Evolutionary conservation across 2,329 filamentous ascomycete species (phyloP), one percentile per base, ranked within the genome.

Genomic region (Aspergillus phoenicis): DNA sequence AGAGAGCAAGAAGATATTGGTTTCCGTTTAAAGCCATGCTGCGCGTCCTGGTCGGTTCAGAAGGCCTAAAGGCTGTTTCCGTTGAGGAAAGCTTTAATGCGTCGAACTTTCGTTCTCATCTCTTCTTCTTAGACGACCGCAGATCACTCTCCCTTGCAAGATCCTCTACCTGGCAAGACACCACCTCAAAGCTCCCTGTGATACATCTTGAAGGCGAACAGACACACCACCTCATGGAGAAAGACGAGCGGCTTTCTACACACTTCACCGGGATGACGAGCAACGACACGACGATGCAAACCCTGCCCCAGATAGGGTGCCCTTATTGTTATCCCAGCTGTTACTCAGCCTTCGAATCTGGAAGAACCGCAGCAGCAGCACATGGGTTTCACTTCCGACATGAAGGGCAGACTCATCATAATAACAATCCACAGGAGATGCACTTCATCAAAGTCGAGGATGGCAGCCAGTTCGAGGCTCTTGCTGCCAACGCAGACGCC

Each of bases 11-110:
- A 56, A n/a, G 60, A 24, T 43, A 38, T 52, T 57, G 57, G 58
- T 51, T 41, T 58, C 43, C 58, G 60, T 59, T 66, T 67, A 68
- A 68, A 64, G 58, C 63, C 52, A 69, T 66, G 61, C 51, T 64
- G 57, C 61, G 60, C 53, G 54, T 64, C 41, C 60, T 64, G 38
- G 51, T 55, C 54, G 54, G 52, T 51, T 48, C 64, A n/a, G 54
- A 60, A 47, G 57, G 45, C 45, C 61, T 41, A 51, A 54, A 60
- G 41, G 39, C 57, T 53, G 47, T 60, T 28, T 28, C 33, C 22
- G 54, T 59, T 52, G 55, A 60, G 41, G 61, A 53, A 41, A 57
- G 58, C 20, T 17, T 52, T 30, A n/a, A 62, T 57, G 43, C 51
- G 45, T 38, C 52, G 39, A 7, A 58, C 53, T 45, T 56, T 30